Conservation (phyloP, 2,329 filamentous ascomycete genomes). For the Ceratocystis diversiconidia region DNA sequence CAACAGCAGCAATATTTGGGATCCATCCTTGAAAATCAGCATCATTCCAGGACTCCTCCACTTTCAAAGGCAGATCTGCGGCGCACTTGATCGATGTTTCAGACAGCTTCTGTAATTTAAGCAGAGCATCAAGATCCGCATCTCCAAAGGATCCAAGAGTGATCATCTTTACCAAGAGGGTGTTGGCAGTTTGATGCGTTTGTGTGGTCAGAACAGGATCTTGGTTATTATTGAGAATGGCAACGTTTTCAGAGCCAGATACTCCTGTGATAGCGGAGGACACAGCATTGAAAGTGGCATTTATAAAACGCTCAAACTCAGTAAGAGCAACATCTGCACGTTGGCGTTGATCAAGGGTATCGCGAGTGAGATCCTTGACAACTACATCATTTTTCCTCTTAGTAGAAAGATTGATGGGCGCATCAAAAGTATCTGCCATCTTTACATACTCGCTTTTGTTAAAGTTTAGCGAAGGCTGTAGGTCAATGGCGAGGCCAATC, state of each 20-base stretch:
- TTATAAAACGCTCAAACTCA: slow-evolving; percentile 54
- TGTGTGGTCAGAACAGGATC: slow-evolving; percentile 51
- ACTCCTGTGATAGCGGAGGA: slow-evolving; percentile 48
- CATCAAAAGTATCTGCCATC: slow-evolving; percentile 33
- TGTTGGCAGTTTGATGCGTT: slow-evolving; percentile 58
- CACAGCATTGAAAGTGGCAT: slow-evolving; percentile 64
- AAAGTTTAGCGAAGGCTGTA: slow-evolving; percentile 29
- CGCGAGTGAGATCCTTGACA: slow-evolving; percentile 40
- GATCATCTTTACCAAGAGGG: slow-evolving; percentile 58
- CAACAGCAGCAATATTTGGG: slow-evolving; percentile 50
- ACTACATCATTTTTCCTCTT: slow-evolving; percentile 36
- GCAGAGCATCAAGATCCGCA: slow-evolving; percentile 60
- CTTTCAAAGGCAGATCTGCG: slow-evolving; percentile 51
- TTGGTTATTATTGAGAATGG: slow-evolving; percentile 41
- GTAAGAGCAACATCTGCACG: slow-evolving; percentile 61
- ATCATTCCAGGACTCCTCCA: slow-evolving; percentile 55
- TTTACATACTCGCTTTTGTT: slow-evolving; percentile 40
- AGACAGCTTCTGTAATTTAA: slow-evolving; percentile 63
- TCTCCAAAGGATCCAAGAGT: slow-evolving; percentile 51
- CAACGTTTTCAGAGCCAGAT: slow-evolving; percentile 40
- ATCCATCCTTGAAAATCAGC: slow-evolving; percentile 57
- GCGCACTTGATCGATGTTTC: slow-evolving; percentile 57
- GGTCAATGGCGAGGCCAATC: slow-evolving; percentile 34
- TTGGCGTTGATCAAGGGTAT: slow-evolving; percentile 65
- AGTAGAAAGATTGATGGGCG: slow-evolving; percentile 34